Evolutionary conservation across 2,329 filamentous ascomycete species (phyloP).

Genomic region (Chalaropsis thielavioides): DNA sequence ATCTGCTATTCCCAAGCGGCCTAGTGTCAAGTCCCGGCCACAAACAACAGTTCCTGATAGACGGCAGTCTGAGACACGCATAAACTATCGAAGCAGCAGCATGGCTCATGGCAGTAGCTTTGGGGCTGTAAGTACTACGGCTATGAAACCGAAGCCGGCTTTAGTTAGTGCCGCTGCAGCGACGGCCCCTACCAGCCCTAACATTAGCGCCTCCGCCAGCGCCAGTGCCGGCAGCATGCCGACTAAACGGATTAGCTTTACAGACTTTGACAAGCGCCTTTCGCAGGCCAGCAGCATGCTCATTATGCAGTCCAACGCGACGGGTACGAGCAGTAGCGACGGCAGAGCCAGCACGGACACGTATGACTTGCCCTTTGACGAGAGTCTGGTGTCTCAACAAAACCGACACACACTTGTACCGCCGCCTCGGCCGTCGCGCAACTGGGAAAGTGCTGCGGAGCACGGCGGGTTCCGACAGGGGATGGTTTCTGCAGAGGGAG

Average conservation of each 20-base stretch:
- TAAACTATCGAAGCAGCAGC: slow-evolving; percentile 11
- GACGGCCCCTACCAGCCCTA: not conserved
- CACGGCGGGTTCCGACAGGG: slow-evolving; percentile 4
- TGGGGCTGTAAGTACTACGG: not conserved
- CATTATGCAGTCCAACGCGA: slow-evolving; percentile 43
- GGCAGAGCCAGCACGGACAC: slow-evolving; percentile 10
- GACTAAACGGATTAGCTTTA: slow-evolving; percentile 45
- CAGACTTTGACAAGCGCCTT: slow-evolving; percentile 45
- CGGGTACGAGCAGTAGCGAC: slow-evolving; percentile 35
- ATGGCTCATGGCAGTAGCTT: slow-evolving; percentile 20
- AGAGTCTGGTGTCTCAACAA: not conserved
- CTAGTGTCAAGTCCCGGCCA: not conserved
- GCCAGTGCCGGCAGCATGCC: slow-evolving; percentile 23
- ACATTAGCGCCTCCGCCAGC: not conserved
- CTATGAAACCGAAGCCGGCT: not conserved
- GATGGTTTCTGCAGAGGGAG: slow-evolving; percentile 10
- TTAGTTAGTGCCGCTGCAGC: not conserved
- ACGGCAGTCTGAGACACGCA: slow-evolving; percentile 17
- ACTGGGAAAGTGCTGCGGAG: slow-evolving; percentile 7
- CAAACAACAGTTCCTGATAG: slow-evolving; percentile 26
- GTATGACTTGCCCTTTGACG: slow-evolving; percentile 9
- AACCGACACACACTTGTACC: slow-evolving; percentile 10
- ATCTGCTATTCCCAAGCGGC: slow-evolving; percentile 14
- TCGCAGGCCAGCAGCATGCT: slow-evolving; percentile 47
- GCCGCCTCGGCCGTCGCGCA: slow-evolving; percentile 12